A percentile compares a stretch with the other conserved stretches of the same genome.
phyloP scores from a whole-genome alignment of 1,284 basidiomycete genomes.

The Trichosporon sp. region DNA sequence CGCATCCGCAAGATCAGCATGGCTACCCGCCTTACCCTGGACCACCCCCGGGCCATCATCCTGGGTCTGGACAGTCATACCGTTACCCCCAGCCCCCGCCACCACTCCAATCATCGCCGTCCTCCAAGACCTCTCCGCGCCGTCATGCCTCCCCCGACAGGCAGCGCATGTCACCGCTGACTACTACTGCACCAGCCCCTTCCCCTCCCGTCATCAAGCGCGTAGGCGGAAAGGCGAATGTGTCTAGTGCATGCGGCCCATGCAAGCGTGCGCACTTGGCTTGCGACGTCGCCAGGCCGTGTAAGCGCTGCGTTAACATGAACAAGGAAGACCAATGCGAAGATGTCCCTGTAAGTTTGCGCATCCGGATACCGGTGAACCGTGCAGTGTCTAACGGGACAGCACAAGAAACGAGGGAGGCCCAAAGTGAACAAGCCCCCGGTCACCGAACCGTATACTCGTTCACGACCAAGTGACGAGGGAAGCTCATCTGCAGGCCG shows the following conservation, averaged over 20 bases:
- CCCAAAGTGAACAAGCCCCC: conserved; percentile 40
- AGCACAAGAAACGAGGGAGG: conserved; percentile 48
- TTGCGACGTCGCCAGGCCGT: conserved; percentile 44
- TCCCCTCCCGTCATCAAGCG: conserved; percentile 18
- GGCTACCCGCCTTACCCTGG: background rate
- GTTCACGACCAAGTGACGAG: background rate
- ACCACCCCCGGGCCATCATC: background rate
- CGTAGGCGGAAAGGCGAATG: conserved; percentile 34
- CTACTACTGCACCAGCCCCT: background rate
- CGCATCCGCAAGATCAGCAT: background rate
- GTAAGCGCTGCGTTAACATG: conserved; percentile 46
- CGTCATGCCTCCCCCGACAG: background rate
- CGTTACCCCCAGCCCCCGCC: background rate
- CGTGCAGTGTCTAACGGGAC: background rate
- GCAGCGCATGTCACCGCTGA: background rate
- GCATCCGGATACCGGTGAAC: background rate
- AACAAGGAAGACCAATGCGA: conserved; percentile 44
- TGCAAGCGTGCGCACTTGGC: conserved; percentile 46
- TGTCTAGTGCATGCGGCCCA: conserved; percentile 41
- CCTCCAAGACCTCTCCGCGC: background rate
- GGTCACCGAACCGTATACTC: conserved; percentile 29
- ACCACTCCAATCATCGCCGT: background rate
- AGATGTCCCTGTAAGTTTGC: conserved; percentile 44
- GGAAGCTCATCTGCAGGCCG: background rate
- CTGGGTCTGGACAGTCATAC: background rate